These are phyloP conservation scores for Starmerella scarabaei DNA, from an alignment of 805 yeast genomes.

Conservation along the genomic window DNA sequence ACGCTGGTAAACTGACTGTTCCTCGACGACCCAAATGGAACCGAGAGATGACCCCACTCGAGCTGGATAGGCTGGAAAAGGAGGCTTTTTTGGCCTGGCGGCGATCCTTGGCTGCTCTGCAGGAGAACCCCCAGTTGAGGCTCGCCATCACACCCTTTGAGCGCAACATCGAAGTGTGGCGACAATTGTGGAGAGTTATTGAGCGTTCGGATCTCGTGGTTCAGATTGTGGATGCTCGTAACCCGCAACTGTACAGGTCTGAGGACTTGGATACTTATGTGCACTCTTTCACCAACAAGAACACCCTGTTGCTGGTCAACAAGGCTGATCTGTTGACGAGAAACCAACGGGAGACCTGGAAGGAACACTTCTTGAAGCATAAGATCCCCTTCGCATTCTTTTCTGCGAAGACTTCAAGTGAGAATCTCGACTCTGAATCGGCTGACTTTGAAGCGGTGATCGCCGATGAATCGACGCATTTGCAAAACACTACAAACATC, in stretches of 20 bases:
- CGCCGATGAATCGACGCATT: slow-evolving; percentile 16
- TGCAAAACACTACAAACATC: slow-evolving; percentile 43
- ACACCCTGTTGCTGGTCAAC: slow-evolving; percentile 72
- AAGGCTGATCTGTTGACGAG: slow-evolving; percentile 80
- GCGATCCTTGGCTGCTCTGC: slow-evolving; percentile 70
- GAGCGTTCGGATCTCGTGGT: slow-evolving; percentile 90
- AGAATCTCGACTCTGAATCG: slow-evolving; percentile 38
- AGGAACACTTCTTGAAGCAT: slow-evolving; percentile 56
- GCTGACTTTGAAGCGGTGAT: slow-evolving; percentile 31
- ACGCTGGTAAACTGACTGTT: slow-evolving; percentile 50
- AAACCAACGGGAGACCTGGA: slow-evolving; percentile 76
- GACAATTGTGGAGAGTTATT: slow-evolving; percentile 94
- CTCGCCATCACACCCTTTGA: slow-evolving; percentile 76
- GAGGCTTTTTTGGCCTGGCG: slow-evolving; percentile 92
- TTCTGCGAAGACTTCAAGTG: slow-evolving; percentile 79
- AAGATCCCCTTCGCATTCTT: slow-evolving; percentile 80
- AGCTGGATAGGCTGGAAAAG: slow-evolving; percentile 76
- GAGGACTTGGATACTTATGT: slow-evolving; percentile 78
- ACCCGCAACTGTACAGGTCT: slow-evolving; percentile 81
- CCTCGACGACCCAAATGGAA: slow-evolving; percentile 92
- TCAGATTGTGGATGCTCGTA: slow-evolving; percentile 95
- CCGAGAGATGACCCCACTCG: slow-evolving; percentile 51
- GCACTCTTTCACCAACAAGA: slow-evolving; percentile 54
- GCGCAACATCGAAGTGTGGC: slow-evolving; percentile 95
- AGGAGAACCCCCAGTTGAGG: slow-evolving; percentile 70